phyloP scores from a whole-genome alignment of 2,329 filamentous ascomycete species.

The Aspergillus texensis region DNA sequence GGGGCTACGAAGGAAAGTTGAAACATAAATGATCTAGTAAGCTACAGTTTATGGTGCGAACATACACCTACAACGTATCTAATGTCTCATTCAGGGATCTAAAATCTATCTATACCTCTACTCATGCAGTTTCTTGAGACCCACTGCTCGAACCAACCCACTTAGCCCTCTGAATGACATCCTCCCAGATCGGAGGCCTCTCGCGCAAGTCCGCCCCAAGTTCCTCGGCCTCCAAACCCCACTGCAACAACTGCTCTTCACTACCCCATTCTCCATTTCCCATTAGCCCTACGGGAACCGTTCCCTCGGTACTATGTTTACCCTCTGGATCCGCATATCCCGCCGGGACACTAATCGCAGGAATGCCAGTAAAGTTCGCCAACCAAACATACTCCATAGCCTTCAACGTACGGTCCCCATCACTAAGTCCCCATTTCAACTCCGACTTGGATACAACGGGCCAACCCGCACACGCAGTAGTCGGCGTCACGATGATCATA shows the following conservation, averaged over 20 bases:
- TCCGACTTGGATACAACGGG: conserved; percentile 62
- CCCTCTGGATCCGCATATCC: conserved; percentile 59
- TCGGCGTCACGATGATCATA: conserved; percentile 74
- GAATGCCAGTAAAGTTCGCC: conserved; percentile 74
- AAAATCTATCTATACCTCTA: not conserved
- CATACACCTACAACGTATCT: not conserved
- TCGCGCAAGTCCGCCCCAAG: conserved; percentile 37
- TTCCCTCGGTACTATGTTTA: conserved; percentile 30
- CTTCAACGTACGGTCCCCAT: conserved; percentile 67
- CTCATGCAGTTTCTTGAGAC: not conserved
- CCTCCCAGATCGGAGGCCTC: conserved; percentile 48
- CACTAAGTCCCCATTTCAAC: conserved; percentile 60
- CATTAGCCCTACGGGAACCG: conserved; percentile 59
- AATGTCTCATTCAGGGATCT: not conserved
- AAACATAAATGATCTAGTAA: not conserved
- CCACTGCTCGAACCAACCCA: not conserved
- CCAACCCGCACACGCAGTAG: conserved; percentile 72
- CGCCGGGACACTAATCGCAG: conserved; percentile 69
- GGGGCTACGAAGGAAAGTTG: not conserved
- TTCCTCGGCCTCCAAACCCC: conserved; percentile 53
- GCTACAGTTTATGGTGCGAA: not conserved
- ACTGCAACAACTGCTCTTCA: conserved; percentile 53
- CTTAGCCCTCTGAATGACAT: conserved; percentile 40
- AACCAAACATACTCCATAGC: conserved; percentile 81
- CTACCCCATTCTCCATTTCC: conserved; percentile 59